Base-by-base conservation (phyloP, 2,329 filamentous ascomycete species). In the Colletotrichum lindemuthianum region DNA sequence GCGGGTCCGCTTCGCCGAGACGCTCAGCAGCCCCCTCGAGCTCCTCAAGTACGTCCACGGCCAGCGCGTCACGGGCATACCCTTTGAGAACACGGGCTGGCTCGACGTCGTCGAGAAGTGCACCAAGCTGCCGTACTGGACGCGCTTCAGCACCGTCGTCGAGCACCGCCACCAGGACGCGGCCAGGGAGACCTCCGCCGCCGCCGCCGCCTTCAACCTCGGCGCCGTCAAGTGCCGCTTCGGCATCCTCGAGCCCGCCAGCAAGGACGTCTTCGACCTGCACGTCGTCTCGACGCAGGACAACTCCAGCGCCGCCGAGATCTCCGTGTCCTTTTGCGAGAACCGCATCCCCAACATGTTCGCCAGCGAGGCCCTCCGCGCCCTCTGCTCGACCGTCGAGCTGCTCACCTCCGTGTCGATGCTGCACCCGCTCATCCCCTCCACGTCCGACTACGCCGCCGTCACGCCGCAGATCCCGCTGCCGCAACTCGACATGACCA, bases 61-160 rank as follows among this genome's bases (percentile, higher is more conserved):
- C 1, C 84, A 88, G 60, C 80, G 83, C 32, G 74, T 80, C 3
- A 74, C 78, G 0, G 80, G 79, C 16, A 77, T 82, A 5, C 80
- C 81, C 0, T 81, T 81, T 65, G 85, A 87, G 70, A 81, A 79
- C 49, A 75, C 86, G 45, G 83, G 84, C 6, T 81, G 82, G 60
- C 74, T 80, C 3, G 79, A 83, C n/a, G 80, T 88, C 7, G 76
- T 86, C 3, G 78, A 82, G 40, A 78, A 81, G 49, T 88, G 84
- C 69, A 87, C 85, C 3, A 70, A 79, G 6, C 87, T 85, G 83
- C 78, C 83, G 0, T 77, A 80, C 34, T 86, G 84, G 78, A 83
- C 81, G 3, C 80, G 79, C 1, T 84, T 87, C 72, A 84, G 84
- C 73, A 84, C 82, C 3, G 73, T 86, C 2, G 80, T 88, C 2